Evolutionary conservation across 2,329 filamentous ascomycete species (phyloP).

Genomic region (Colletotrichum noveboracense): DNA sequence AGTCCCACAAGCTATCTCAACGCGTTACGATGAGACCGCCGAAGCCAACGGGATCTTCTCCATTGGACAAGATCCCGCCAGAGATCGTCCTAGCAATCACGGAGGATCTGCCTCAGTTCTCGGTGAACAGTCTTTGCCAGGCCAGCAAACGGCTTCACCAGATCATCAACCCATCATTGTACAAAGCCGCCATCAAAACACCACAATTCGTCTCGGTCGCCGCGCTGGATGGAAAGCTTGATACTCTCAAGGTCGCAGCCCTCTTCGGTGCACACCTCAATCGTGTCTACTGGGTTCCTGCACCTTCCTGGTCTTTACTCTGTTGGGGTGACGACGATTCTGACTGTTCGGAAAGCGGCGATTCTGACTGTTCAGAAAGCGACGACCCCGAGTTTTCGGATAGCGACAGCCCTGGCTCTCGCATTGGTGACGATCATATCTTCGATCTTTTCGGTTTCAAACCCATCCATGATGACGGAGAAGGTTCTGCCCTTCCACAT

Average conservation of each 20-base stretch:
- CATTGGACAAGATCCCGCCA: accelerated
- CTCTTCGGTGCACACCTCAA: neutral
- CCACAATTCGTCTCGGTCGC: neutral
- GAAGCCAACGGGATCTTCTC: neutral
- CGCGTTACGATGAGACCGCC: accelerated
- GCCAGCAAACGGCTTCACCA: neutral
- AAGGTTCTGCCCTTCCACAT: accelerated
- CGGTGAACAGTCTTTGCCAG: neutral
- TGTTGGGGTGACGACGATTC: neutral
- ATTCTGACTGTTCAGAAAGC: neutral
- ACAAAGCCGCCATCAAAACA: neutral
- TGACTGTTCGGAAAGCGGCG: no score
- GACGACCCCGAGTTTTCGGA: neutral
- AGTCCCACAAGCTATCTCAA: neutral
- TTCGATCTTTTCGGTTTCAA: neutral
- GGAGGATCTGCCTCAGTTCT: accelerated
- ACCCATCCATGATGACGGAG: neutral
- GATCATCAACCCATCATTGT: neutral
- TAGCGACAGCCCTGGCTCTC: no score
- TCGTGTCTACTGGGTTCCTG: neutral
- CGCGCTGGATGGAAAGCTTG: neutral
- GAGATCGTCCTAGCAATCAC: neutral
- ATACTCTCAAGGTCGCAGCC: neutral
- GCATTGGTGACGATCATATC: no score
- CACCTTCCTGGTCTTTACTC: neutral